Base-by-base conservation (phyloP, 352 stramenopile genomes). In the Globisporangium cederbergense region DNA sequence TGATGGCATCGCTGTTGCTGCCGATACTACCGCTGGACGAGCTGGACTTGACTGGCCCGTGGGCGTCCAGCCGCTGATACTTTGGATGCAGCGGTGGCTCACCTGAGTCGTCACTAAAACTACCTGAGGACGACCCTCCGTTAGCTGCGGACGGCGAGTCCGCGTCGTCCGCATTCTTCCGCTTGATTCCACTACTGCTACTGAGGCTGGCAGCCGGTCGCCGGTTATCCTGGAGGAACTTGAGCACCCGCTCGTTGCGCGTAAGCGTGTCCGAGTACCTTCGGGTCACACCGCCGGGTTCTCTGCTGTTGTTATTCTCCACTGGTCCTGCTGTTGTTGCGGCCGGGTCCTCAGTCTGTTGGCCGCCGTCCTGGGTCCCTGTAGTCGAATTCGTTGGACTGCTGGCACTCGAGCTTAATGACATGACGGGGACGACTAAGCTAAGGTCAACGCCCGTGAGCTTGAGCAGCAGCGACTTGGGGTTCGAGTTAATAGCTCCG, bases 401-500 rank as follows among this genome's bases (percentile, higher is more conserved):
- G 51, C 28, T 38, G 42, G 18, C 14, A 28, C 25, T 28, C 25
- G 25, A 28, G 14, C 42, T n/a, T 34, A 42, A 30, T 10, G 51
- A 42, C 8, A 28, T n/a, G 28, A 18, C n/a, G 14, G 64, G 52
- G 38, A 84, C 68, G 13, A 87, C 72, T 16, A 88, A 69, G 65
- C 72, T 73, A 14, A 92, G 67, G 56, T 92, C 84, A 16, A 92
- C 81, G 36, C 85, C 85, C 14, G 85, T 88, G n/a, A 93, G 72
- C 71, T 93, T 93, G 61, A 87, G 79, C 42, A 93, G 66, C 64
- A 78, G 72, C 28, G 82, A 86, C 66, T 81, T 73, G 30, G 66
- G 63, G 62, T 93, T 93, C 38, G 76, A 75, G 60, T 88, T 83
- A 45, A 93, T 81, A 20, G 85, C 81, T 18, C 78, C 76, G n/a